These are phyloP conservation scores for Globisporangium acanthophoron DNA, from an alignment of 352 stramenopile genomes.

Conservation along the genomic window DNA sequence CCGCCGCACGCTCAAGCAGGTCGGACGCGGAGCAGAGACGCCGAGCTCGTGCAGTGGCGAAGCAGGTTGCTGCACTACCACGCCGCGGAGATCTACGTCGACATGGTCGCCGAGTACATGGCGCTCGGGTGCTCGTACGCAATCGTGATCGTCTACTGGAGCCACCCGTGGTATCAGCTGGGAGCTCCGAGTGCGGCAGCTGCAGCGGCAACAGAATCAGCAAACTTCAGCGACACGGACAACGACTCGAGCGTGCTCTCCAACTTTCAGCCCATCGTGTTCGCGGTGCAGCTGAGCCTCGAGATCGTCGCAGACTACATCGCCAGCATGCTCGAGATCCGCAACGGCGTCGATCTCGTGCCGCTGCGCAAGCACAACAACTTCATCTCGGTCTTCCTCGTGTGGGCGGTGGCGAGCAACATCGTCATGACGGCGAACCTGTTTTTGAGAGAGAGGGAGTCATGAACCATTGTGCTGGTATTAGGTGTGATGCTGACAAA, in stretches of 20 bases:
- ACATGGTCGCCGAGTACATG: constrained; percentile 51
- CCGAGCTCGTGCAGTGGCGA: constrained; percentile 7
- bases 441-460: not conserved
- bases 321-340: constrained; percentile 3
- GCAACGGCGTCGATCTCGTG: constrained; percentile 2
- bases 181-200: not conserved
- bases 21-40: not conserved
- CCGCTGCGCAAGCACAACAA: not conserved
- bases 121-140: constrained; percentile 30
- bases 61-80: constrained; percentile 10
- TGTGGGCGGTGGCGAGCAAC: constrained; percentile 3
- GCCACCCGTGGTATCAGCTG: constrained; percentile 26
- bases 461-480: not conserved
- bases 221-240: not conserved
- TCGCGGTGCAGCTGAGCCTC: constrained; percentile 1
- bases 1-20: not conserved
- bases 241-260: not conserved
- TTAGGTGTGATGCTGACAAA: not conserved
- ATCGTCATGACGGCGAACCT: constrained; percentile 2
- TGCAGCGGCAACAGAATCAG: not conserved
- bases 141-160: constrained; percentile 28
- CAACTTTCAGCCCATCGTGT: not conserved
- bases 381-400: constrained; percentile 6
- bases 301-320: constrained; percentile 5
- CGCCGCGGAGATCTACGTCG: constrained; percentile 14